Base-by-base conservation (phyloP, 192 early-diverging fungal genomes). In the Linnemannia exigua region DNA sequence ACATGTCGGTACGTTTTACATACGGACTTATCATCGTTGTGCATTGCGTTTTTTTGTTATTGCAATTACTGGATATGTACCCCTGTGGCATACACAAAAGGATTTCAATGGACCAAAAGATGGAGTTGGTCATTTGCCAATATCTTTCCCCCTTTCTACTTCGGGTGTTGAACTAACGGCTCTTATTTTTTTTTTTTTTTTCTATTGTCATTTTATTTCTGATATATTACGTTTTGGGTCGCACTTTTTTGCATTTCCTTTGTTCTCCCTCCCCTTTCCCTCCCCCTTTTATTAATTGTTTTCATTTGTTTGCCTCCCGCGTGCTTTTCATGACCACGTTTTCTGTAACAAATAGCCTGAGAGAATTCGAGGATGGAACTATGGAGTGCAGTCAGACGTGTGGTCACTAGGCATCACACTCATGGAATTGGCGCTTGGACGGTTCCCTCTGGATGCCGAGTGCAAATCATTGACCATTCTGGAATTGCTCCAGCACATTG, bases 401-500 rank as follows among this genome's bases (percentile, higher is more conserved):
- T 96, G 95, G 96, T 95, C 93, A 31, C 79, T 97, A 58, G 95
- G 95, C n/a, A 91, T 95, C 67, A 95, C 94, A 6, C 87, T 95
- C 70, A 94, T 97, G 92, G 95, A 97, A 79, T 88, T 97, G 81
- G 95, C 94, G 0, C 81, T 96, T 58, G 95, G 95, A 72, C 84
- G 91, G 68, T 96, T 94, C 80, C 95, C 95, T 25, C 85, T 95
- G 75, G 92, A 92, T 67, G 90, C 93, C 70, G 95, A 94, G 67
- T 88, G 91, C 58, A 92, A 90, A 81, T 88, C 91, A 25, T 75
- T 96, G 87, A 93, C 96, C 8, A 94, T 97, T 36, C 96, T 99
- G 87, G 98, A 99, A 72, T 89, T 99, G 79, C 91, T 99, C 70
- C 95, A 97, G 84, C 96, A 95, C 75, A 97, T 99, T 81, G 94